phyloP scores from a whole-genome alignment of 2,329 filamentous ascomycete species.

The Macrophomina tecta region DNA sequence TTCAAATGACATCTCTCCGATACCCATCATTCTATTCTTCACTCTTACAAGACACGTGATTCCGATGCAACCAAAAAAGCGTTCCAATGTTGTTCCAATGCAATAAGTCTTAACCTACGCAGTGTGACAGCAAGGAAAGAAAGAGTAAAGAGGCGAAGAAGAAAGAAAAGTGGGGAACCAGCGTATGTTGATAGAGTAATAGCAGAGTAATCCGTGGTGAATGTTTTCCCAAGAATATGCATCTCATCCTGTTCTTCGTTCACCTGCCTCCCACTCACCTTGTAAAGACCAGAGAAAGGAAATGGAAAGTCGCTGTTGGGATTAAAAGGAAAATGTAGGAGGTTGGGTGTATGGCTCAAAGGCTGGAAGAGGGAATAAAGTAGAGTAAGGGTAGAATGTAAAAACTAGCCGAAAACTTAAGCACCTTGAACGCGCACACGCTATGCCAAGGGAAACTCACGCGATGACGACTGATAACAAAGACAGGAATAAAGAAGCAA shows the following conservation, averaged over 20 bases:
- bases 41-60: not conserved
- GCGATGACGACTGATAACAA: not conserved
- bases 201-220: not conserved
- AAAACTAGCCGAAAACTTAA: not conserved
- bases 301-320: not conserved
- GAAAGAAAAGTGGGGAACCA: no score
- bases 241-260: slow-evolving; percentile 1
- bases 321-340: slow-evolving; percentile 6
- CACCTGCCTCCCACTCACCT: not conserved
- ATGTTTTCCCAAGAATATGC: not conserved
- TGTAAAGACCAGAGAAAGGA: not conserved
- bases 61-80: not conserved
- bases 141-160: not conserved
- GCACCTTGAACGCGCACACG: slow-evolving; percentile 14
- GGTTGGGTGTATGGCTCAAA: not conserved
- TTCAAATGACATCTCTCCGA: no score
- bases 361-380: not conserved
- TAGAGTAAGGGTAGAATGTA: not conserved
- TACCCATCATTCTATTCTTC: no score
- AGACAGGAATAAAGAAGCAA: not conserved
- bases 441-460: slow-evolving; percentile 11
- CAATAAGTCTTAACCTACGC: slow-evolving; percentile 1
- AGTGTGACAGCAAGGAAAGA: not conserved
- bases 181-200: not conserved
- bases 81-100: not conserved